Conservation (phyloP, 1,284 basidiomycete species). For the Apiotrichum sp. region DNA sequence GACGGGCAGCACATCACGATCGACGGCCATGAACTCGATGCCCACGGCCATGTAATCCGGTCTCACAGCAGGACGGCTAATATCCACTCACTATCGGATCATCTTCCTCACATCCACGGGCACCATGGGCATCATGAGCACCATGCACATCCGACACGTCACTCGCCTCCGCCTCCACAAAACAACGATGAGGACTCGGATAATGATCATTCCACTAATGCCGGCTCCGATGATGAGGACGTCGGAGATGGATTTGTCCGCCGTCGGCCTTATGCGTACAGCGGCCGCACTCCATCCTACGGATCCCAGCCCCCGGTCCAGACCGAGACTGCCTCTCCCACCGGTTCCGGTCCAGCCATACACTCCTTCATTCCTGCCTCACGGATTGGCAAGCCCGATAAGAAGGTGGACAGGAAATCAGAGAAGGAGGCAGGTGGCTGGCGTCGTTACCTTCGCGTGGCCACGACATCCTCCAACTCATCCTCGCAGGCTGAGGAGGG, state of each 20-base stretch:
- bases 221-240: slow-evolving; percentile 12
- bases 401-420: background rate
- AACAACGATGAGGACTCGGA: background rate
- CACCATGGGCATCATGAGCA: background rate
- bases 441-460: slow-evolving; percentile 15
- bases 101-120: background rate
- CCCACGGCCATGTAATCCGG: no score
- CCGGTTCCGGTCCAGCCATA: background rate
- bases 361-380: slow-evolving; percentile 17
- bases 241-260: slow-evolving; percentile 10
- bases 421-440: slow-evolving; percentile 1
- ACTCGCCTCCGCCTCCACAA: no score
- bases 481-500: slow-evolving; percentile 10
- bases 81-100: no score
- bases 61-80: no score
- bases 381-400: slow-evolving; percentile 3
- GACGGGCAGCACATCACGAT: background rate
- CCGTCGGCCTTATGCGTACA: background rate
- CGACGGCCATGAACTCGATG: background rate
- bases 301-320: background rate
- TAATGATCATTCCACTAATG: slow-evolving; percentile 17
- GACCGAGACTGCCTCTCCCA: background rate
- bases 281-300: slow-evolving; percentile 1
- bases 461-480: slow-evolving; percentile 3
- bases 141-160: no score